Percentiles rank a stretch among this genome's conserved stretches.
Conservation (phyloP, 306 rosid species). For the Rosa multiflora region DNA sequence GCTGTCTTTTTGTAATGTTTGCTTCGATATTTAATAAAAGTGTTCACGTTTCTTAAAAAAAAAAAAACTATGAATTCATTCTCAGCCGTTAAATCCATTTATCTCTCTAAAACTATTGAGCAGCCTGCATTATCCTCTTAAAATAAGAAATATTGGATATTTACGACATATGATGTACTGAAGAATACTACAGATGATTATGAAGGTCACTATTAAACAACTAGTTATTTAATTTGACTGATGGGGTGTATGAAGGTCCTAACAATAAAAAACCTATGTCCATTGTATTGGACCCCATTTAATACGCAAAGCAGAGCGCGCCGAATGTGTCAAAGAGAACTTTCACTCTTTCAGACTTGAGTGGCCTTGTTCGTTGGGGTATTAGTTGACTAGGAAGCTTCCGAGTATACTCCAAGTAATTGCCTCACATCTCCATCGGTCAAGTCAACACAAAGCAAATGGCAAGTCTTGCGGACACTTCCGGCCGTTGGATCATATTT, state of each 20-base stretch:
- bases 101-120: no score
- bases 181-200: background rate
- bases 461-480: background rate
- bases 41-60: no score
- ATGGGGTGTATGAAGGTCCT: background rate
- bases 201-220: background rate
- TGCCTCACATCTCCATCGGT: conserved; percentile 13
- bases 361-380: background rate
- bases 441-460: conserved; percentile 1
- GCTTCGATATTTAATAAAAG: no score
- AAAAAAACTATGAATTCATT: no score
- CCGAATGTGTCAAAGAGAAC: conserved; percentile 1
- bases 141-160: background rate
- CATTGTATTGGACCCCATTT: background rate
- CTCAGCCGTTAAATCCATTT: no score
- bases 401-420: background rate
- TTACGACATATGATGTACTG: background rate
- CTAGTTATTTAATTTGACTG: background rate
- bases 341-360: no score
- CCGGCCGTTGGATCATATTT: conserved; percentile 2
- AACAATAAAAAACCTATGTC: background rate
- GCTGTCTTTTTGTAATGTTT: no score
- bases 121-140: background rate
- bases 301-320: background rate
- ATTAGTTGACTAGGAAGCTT: conserved; percentile 11